Evolutionary conservation across 2,329 filamentous ascomycete genomes (phyloP), one percentile per base, ranked within the genome.

Genomic region (Westerdykella sp.): DNA sequence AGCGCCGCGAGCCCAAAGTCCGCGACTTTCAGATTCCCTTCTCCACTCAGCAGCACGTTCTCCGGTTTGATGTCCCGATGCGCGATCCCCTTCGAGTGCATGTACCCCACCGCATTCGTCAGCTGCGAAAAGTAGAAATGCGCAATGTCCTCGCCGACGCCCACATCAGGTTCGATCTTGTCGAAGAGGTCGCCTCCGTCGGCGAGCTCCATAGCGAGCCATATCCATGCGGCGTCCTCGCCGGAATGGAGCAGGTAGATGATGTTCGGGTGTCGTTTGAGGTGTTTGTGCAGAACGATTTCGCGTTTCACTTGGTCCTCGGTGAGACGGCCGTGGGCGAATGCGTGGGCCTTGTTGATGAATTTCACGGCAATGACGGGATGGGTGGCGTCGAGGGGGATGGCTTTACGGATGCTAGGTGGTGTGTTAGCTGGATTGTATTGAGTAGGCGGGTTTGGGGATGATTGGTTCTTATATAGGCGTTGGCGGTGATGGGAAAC

Each of bases 181-280:
- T 98, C 93, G 67, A 98, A 98, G 6, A 98, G 76, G 64, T 98
- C 93, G 10, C 93, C 93, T 34, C 93, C 93, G 57, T 94, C 87
- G 37, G 93, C 93, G 54, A 87, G 84, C 68, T 98, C 93, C 89
- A 98, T 96, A 32, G 90, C 91, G 56, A 98, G 95, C 93, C 93
- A 98, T 55, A 86, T 81, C 91, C 93, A 98, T 14, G 83, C 71
- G 0, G 75, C 60, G 63, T 98, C 90, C 66, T 96, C 87, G 42
- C 89, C 91, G 1, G 84, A 85, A 34, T 85, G 83, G 56, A 94
- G 89, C 77, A 88, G 96, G 62, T 88, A 84, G 58, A 98, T 96
- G 52, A 98, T 85, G 67, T 98, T 95, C 42, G 84, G 81, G 64
- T 98, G 94, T 4, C 32, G 32, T 9, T 9, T 9, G 43, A 97